Evolutionary conservation across 1,284 basidiomycete genomes (phyloP).

Genomic region (Papiliotrema fonsecae): DNA sequence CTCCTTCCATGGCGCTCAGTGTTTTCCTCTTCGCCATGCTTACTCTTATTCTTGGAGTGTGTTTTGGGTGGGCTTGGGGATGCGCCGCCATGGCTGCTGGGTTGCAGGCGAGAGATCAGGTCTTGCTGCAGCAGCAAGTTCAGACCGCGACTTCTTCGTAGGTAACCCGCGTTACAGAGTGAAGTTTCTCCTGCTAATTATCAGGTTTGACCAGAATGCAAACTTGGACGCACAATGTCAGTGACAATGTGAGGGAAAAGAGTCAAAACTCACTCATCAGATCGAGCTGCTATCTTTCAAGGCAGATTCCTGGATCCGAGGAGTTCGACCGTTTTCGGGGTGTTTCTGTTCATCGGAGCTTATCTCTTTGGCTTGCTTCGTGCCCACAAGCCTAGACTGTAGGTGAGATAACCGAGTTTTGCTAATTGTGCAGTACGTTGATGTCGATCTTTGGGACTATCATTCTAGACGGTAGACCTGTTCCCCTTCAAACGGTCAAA

Average conservation of each 20-base stretch:
- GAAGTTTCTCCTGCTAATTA: not conserved
- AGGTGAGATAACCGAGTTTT: constrained; percentile 5
- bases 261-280: constrained; percentile 8
- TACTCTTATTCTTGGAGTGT: constrained; percentile 58
- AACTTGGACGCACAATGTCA: constrained; percentile 53
- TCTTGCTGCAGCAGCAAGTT: constrained; percentile 53
- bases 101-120: constrained; percentile 55
- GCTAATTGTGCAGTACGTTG: constrained; percentile 16
- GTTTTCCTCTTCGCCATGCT: constrained; percentile 47
- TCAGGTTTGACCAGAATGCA: constrained; percentile 52
- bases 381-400: constrained; percentile 60
- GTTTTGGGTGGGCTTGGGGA: constrained; percentile 70
- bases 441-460: constrained; percentile 27
- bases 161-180: constrained; percentile 10
- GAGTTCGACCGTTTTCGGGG: constrained; percentile 57
- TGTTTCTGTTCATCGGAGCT: constrained; percentile 63
- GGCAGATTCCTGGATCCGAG: constrained; percentile 65
- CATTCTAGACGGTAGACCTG: constrained; percentile 34
- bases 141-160: constrained; percentile 53
- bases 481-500: not conserved
- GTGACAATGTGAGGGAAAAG: constrained; percentile 2
- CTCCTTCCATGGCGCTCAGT: constrained; percentile 40
- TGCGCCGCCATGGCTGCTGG: constrained; percentile 66
- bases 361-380: constrained; percentile 60
- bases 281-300: constrained; percentile 56